Conservation (phyloP, 805 yeast genomes). For the Torulaspora quercuum region DNA sequence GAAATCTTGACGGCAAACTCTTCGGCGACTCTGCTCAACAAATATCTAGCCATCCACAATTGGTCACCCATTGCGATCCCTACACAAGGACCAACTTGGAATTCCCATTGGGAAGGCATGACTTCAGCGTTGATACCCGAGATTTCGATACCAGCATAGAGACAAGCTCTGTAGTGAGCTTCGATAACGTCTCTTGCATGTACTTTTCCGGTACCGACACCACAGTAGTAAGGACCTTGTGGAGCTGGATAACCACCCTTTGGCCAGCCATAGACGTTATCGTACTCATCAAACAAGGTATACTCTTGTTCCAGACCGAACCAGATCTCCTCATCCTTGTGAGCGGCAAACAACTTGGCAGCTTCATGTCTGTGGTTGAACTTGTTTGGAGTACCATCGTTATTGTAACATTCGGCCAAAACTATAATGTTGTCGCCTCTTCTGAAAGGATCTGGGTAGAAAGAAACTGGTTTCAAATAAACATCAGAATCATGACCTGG, state of each 20-base stretch:
- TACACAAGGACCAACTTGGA: slow-evolving; percentile 97
- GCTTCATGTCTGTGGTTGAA: slow-evolving; percentile 97
- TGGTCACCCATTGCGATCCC: slow-evolving; percentile 98
- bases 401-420: slow-evolving; percentile 94
- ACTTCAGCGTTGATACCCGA: slow-evolving; percentile 99
- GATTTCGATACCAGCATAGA: slow-evolving; percentile 83
- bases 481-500: slow-evolving; percentile 97
- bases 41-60: slow-evolving; percentile 92
- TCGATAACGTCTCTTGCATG: slow-evolving; percentile 97
- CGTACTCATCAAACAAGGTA: slow-evolving; percentile 89
- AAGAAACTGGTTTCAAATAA: slow-evolving; percentile 92
- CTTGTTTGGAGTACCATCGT: slow-evolving; percentile 98
- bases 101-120: slow-evolving; percentile 99
- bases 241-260: slow-evolving; percentile 99
- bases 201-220: slow-evolving; percentile 98
- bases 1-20: slow-evolving; percentile 98
- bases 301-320: slow-evolving; percentile 99
- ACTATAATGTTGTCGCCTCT: slow-evolving; percentile 95
- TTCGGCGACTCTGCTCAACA: slow-evolving; percentile 92
- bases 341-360: slow-evolving; percentile 91
- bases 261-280: slow-evolving; percentile 97
- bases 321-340: slow-evolving; percentile 82
- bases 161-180: slow-evolving; percentile 98
- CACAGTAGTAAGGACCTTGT: slow-evolving; percentile 99
- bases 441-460: slow-evolving; percentile 96